Base-by-base conservation (phyloP, 306 rosid genomes). In the Hippophae tibetana region DNA sequence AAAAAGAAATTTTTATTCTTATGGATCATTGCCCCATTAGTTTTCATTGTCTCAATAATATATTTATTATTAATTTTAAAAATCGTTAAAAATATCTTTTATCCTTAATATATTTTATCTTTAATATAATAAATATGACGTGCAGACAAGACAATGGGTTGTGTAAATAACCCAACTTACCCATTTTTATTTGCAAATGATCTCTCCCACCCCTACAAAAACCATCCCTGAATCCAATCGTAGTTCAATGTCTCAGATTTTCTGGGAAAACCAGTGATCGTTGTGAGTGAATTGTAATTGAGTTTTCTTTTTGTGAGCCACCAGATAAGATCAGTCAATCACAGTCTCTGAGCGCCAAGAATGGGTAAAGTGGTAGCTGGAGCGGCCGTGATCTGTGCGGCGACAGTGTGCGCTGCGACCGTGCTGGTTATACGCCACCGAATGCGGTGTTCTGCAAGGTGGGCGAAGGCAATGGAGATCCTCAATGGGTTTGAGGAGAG, bases 401-500 rank as follows among this genome's bases (percentile, higher is more conserved):
- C 78, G 18, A 70, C 75, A n/a, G 80, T 68, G 26, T 72, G 77
- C 54, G 56, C 80, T 1, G 78, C 72, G 45, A 88, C 72, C 74
- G 94, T 75, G 43, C 60, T 80, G 53, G 64, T 76, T 69, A 78
- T 71, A 42, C 95, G 88, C 43, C 84, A 80, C 47, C 77, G 64
- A 58, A 67, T 80, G 69, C 74, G 47, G 69, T 72, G 70, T 66
- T 82, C 78, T 0, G 67, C 78, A 1, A 63, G 70, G 66, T 74
- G 95, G 84, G 84, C 78, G 2, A 65, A 64, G 10, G 88, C 83
- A 3, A 60, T 67, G 69, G 79, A 71, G 53, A 77, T 86, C 47
- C 52, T 86, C 63, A 80, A 76, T 44, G 97, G 86, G 74, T 61
- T 89, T 1, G 86, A 89, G 67, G 95, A 89, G 64, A 81, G 76